Percentiles rank a stretch among this genome's conserved stretches.
phyloP scores from a whole-genome alignment of 169 alveolate species.

The Neospora caninum region DNA sequence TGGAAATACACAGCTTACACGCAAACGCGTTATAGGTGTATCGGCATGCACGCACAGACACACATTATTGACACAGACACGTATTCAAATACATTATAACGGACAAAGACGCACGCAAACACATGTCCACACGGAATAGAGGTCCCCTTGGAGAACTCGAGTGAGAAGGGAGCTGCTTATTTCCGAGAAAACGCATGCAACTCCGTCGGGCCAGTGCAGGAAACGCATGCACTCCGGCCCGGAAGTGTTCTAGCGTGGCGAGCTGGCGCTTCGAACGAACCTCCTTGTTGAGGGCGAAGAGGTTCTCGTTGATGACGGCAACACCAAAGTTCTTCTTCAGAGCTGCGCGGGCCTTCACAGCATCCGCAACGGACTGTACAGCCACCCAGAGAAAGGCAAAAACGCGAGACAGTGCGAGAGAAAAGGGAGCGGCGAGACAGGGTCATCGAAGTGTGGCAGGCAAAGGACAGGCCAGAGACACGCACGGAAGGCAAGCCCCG shows the following conservation, averaged over 20 bases:
- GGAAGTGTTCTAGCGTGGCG: not conserved
- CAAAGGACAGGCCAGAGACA: no score
- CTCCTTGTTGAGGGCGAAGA: conserved; percentile 45
- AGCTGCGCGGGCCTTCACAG: conserved; percentile 84
- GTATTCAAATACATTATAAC: not conserved
- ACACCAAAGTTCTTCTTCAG: conserved; percentile 87
- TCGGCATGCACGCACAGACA: no score
- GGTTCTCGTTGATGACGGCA: conserved; percentile 71
- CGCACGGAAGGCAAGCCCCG: no score
- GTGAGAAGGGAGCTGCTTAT: no score
- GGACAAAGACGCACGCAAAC: not conserved
- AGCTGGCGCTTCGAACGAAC: not conserved
- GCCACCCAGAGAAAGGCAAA: not conserved
- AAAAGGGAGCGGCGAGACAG: not conserved
- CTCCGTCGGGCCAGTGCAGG: no score
- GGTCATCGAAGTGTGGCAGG: no score
- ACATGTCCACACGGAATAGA: no score
- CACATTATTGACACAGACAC: not conserved
- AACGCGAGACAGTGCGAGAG: not conserved
- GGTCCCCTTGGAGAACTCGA: no score
- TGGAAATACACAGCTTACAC: no score
- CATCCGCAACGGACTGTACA: conserved; percentile 84
- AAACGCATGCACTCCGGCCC: no score
- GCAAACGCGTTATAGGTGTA: no score
- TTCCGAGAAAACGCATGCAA: no score